Evolutionary conservation across 2,329 filamentous ascomycete genomes (phyloP).

Genomic region (Xylaria sp.): DNA sequence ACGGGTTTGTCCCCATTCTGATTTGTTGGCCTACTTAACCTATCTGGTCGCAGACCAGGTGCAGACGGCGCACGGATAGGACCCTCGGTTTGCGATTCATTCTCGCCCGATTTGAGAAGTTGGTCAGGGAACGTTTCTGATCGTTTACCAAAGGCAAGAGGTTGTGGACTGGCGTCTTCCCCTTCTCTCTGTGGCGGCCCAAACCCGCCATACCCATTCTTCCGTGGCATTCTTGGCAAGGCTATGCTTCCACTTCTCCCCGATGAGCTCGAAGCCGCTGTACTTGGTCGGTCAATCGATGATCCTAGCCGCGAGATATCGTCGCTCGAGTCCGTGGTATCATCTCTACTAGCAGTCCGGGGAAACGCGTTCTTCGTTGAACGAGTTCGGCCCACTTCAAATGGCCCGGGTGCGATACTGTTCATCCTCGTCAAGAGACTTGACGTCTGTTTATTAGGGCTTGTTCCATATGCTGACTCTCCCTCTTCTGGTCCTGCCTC

Average conservation of each 20-base stretch:
- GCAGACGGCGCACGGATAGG: constrained; percentile 60
- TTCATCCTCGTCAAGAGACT: constrained; percentile 71
- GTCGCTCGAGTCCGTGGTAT: constrained; percentile 37
- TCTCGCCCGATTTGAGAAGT: constrained; percentile 42
- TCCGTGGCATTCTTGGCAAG: constrained; percentile 56
- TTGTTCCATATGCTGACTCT: constrained; percentile 59
- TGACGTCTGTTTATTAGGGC: constrained; percentile 55
- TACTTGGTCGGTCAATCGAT: constrained; percentile 46
- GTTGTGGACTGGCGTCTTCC: constrained; percentile 53
- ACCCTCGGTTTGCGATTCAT: constrained; percentile 49
- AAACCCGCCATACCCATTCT: constrained; percentile 68
- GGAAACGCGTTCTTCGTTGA: constrained; percentile 50
- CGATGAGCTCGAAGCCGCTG: constrained; percentile 45
- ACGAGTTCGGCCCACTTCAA: constrained; percentile 60
- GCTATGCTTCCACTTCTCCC: constrained; percentile 48
- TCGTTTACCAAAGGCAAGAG: constrained; percentile 54
- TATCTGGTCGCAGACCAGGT: constrained; percentile 56
- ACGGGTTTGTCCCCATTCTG: constrained; percentile 39
- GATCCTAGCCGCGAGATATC: constrained; percentile 41
- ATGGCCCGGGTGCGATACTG: constrained; percentile 72
- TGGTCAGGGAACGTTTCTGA: constrained; percentile 64
- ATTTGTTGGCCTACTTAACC: constrained; percentile 46
- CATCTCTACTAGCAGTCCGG: constrained; percentile 44
- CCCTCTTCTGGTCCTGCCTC: constrained; percentile 51
- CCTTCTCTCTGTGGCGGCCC: constrained; percentile 57